Percentiles rank a stretch among this genome's conserved stretches.
These are phyloP conservation scores for Ruellia speciosa DNA, from an alignment of 305 asterid species.

Conservation along the genomic window DNA sequence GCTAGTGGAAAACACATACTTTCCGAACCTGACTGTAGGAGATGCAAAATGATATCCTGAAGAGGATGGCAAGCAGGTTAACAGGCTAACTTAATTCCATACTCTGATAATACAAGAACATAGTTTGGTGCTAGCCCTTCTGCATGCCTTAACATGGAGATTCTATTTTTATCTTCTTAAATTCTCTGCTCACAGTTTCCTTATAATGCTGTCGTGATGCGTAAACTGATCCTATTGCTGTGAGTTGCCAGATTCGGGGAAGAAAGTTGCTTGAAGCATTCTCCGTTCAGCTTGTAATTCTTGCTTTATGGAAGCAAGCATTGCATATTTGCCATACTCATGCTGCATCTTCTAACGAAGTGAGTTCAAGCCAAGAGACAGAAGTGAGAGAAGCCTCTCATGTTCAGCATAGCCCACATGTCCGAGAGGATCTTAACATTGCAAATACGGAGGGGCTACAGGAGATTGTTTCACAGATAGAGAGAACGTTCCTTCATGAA, in stretches of 20 bases:
- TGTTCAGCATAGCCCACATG: conserved; percentile 26
- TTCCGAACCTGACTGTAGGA: too few relatives aligned
- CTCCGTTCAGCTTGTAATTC: conserved; percentile 75
- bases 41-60: too few relatives aligned
- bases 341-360: conserved; percentile 62
- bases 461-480: conserved; percentile 43
- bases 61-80: too few relatives aligned
- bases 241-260: conserved; percentile 45
- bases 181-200: not conserved
- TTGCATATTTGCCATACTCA: conserved; percentile 68
- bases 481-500: conserved; percentile 69
- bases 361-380: conserved; percentile 39
- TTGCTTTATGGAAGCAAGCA: conserved; percentile 97
- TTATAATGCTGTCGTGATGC: conserved; percentile 6
- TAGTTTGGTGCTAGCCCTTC: too few relatives aligned
- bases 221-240: conserved; percentile 12
- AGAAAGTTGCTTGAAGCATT: conserved; percentile 75
- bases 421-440: conserved; percentile 33
- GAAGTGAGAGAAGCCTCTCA: conserved; percentile 30
- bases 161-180: not conserved
- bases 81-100: too few relatives aligned
- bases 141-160: too few relatives aligned
- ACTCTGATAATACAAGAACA: too few relatives aligned
- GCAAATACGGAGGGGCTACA: conserved; percentile 29
- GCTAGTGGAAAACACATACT: too few relatives aligned